phyloP scores from a whole-genome alignment of 2,329 filamentous ascomycete genomes.

The Pleoardoris graminearum region DNA sequence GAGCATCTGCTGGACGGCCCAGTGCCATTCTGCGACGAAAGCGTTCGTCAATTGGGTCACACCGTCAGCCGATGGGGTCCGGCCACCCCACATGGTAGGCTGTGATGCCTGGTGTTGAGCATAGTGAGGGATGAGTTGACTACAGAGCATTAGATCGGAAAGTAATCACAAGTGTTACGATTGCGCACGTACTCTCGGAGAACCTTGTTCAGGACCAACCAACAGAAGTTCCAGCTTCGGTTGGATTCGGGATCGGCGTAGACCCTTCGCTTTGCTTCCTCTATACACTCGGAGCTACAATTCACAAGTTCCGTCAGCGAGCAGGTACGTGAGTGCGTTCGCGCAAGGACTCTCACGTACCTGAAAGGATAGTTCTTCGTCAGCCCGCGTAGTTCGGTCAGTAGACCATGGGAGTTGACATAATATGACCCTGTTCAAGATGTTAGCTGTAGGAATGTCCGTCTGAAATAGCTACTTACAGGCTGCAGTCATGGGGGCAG shows the following conservation, averaged over 20 bases:
- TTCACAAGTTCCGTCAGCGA: not conserved
- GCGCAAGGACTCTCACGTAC: conserved; percentile 17
- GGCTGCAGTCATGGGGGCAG: conserved; percentile 68
- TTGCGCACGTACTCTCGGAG: conserved; percentile 61
- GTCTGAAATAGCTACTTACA: conserved; percentile 49
- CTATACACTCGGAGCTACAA: conserved; percentile 61
- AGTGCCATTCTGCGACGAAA: conserved; percentile 69
- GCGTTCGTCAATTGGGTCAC: conserved; percentile 62
- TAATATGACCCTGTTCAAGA: conserved; percentile 60
- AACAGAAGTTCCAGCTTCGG: conserved; percentile 76
- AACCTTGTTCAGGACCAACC: conserved; percentile 70
- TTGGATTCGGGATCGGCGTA: conserved; percentile 66
- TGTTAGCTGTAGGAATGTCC: not conserved
- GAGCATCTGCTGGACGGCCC: conserved; percentile 67
- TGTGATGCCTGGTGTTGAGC: conserved; percentile 64
- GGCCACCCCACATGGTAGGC: conserved; percentile 71
- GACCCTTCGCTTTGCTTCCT: conserved; percentile 68
- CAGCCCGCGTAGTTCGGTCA: conserved; percentile 70
- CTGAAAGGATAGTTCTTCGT: conserved; percentile 69
- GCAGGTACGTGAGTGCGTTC: not conserved
- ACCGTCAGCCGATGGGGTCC: conserved; percentile 59
- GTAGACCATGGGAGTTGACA: conserved; percentile 69
- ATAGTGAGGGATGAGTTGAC: conserved; percentile 63
- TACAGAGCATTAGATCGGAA: conserved; percentile 35
- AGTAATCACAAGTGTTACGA: too few species aligned